Percentiles rank a stretch among this genome's conserved stretches.
Evolutionary conservation across 2,329 filamentous ascomycete species (phyloP).

Genomic region (Fonsecaea multimorphosa): DNA sequence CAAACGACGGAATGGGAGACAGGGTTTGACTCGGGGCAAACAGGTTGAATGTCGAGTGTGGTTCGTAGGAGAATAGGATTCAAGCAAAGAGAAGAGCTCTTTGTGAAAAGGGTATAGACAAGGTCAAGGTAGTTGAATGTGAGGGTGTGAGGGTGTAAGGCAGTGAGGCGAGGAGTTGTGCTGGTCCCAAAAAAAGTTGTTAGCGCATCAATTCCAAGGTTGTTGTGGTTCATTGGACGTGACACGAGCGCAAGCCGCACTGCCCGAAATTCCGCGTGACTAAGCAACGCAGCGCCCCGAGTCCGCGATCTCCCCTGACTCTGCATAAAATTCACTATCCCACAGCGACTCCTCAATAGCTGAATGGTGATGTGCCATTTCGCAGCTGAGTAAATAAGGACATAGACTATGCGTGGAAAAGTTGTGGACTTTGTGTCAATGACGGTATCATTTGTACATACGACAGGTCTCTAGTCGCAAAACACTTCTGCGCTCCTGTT

Average conservation of each 20-base stretch:
- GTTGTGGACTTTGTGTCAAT: too few species aligned
- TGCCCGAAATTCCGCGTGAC: conserved; percentile 18
- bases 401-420: too few species aligned
- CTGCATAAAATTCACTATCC: neutral
- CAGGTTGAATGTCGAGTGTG: neutral
- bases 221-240: conserved; percentile 21
- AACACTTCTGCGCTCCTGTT: neutral
- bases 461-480: neutral
- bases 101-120: neutral
- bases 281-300: conserved; percentile 13
- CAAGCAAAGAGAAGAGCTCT: conserved; percentile 6
- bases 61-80: neutral
- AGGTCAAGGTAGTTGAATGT: neutral
- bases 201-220: conserved; percentile 1
- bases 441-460: neutral
- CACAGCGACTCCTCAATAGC: neutral
- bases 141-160: too few species aligned
- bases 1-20: conserved; percentile 10
- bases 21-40: neutral
- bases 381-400: too few species aligned
- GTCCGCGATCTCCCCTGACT: neutral
- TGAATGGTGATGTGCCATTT: too few species aligned
- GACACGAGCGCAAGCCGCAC: conserved; percentile 9
- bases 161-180: conserved; percentile 15
- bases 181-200: conserved; percentile 14